Evolutionary conservation across 2,329 filamentous ascomycete genomes (phyloP), one percentile per base, ranked within the genome.

Genomic region (Monosporascus sp.): DNA sequence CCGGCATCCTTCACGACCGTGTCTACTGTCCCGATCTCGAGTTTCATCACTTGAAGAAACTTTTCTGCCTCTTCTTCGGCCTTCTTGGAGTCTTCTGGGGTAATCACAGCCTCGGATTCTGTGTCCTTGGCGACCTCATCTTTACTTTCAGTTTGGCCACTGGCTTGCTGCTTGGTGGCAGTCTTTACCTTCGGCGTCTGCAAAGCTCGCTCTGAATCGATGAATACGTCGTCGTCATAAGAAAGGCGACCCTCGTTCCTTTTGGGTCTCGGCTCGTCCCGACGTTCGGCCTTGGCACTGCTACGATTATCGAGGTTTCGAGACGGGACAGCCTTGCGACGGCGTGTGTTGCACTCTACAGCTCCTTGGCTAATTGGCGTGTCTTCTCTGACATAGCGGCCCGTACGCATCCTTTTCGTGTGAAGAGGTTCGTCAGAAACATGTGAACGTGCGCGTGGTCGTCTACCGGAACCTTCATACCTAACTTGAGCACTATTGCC

Each of bases 221-320:
- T 52, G 44, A 48, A 57, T 14, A 55, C 48, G 11, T 56, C 57
- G 44, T 65, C 58, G 22, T 65, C 57, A 45, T 62, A 65, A 7
- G 58, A 55, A 47, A 65, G 58, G 49, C 63, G 60, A 5, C 63
- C 63, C 47, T 62, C 58, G 2, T 47, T 54, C n/a, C 11, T 18
- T 22, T 24, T 47, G 8, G 38, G 22, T 41, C 27, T 49, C 11
- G 44, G 25, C 14, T 51, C 50, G 14, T 52, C 41, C 3, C 55
- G 39, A 45, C 51, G 41, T 42, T 34, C 47, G 4, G 18, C 39
- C 2, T 20, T 24, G 9, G 17, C 14, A 24, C 22, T 14, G 39
- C 7, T 14, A 42, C 11, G 22, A 37, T 17, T 22, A 18, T 25
- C 53, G 25, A 20, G 49, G 15, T n/a, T 7, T n/a, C 15, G 44